Percentiles rank a stretch among this genome's conserved stretches.
Evolutionary conservation across 2,329 filamentous ascomycete genomes (phyloP).

Genomic region (Fusarium euwallaceae): DNA sequence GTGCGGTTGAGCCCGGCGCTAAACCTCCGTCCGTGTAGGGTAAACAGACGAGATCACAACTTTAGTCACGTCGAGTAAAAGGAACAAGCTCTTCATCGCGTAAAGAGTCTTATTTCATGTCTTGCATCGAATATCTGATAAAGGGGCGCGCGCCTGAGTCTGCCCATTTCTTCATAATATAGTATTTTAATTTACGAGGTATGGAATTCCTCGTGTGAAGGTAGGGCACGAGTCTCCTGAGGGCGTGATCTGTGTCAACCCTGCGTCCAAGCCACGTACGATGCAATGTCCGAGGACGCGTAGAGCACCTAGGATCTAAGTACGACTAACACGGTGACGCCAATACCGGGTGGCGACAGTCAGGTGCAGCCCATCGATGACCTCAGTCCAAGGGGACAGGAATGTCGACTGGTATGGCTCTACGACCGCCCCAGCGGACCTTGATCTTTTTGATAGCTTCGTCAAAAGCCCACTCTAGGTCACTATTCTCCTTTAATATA

Average conservation of each 20-base stretch:
- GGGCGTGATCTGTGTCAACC: slow-evolving; percentile 10
- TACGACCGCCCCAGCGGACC: background rate
- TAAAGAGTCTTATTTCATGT: background rate
- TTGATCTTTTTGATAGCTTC: slow-evolving; percentile 8
- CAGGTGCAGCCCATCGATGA: slow-evolving; percentile 15
- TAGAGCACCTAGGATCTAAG: background rate
- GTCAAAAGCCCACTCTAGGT: slow-evolving; percentile 16
- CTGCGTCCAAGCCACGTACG: slow-evolving; percentile 17
- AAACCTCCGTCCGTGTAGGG: background rate
- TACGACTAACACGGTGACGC: background rate
- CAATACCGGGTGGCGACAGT: slow-evolving; percentile 1
- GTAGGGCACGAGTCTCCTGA: slow-evolving; percentile 31
- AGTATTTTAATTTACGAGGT: background rate
- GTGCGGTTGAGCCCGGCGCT: slow-evolving; percentile 2
- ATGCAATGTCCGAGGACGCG: background rate
- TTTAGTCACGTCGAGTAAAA: background rate
- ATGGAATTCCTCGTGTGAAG: background rate
- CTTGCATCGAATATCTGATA: background rate
- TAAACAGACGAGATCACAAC: background rate
- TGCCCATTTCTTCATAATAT: background rate
- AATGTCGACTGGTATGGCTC: slow-evolving; percentile 16
- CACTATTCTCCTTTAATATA: slow-evolving; percentile 24
- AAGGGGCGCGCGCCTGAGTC: background rate
- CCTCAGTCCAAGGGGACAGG: slow-evolving; percentile 17
- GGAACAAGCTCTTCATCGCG: background rate